Percentiles rank a stretch among this genome's conserved stretches.
phyloP scores from a whole-genome alignment of 2,329 filamentous ascomycete species.

The Colletotrichum australisinense region DNA sequence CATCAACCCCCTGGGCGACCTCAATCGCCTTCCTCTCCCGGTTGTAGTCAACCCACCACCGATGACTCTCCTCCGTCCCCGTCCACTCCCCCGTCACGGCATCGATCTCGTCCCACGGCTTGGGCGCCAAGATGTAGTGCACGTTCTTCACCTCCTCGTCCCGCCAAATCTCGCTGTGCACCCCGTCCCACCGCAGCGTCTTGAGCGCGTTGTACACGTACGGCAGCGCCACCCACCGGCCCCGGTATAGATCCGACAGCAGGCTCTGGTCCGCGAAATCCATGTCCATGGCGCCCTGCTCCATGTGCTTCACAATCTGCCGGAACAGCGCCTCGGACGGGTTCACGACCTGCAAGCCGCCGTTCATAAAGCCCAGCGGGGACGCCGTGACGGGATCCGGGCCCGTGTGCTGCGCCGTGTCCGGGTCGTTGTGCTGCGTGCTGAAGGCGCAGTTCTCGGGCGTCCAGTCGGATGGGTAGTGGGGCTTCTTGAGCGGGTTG shows the following conservation, averaged over 20 bases:
- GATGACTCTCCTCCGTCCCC: conserved; percentile 60
- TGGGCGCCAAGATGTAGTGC: conserved; percentile 71
- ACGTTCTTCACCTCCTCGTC: conserved; percentile 70
- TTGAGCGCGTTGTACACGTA: conserved; percentile 74
- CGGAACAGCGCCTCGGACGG: conserved; percentile 60
- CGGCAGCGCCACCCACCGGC: conserved; percentile 67
- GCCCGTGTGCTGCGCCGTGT: conserved; percentile 57
- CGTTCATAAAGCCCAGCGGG: conserved; percentile 65
- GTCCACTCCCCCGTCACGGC: conserved; percentile 53
- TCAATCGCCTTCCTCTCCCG: conserved; percentile 55
- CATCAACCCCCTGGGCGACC: conserved; percentile 51
- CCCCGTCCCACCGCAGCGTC: conserved; percentile 64
- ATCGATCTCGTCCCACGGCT: conserved; percentile 69
- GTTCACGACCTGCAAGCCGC: conserved; percentile 68
- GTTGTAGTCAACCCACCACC: conserved; percentile 67
- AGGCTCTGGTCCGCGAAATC: conserved; percentile 71
- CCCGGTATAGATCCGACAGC: conserved; percentile 65
- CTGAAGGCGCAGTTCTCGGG: conserved; percentile 70
- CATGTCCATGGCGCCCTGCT: conserved; percentile 57
- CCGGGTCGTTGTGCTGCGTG: conserved; percentile 59
- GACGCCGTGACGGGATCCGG: conserved; percentile 55
- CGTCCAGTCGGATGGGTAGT: conserved; percentile 81
- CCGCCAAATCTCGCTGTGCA: conserved; percentile 67
- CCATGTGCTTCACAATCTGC: conserved; percentile 64
- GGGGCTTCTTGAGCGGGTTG: conserved; percentile 81